Base-by-base conservation (phyloP, 768 basidiomycete genomes). In the Suillus subluteus region DNA sequence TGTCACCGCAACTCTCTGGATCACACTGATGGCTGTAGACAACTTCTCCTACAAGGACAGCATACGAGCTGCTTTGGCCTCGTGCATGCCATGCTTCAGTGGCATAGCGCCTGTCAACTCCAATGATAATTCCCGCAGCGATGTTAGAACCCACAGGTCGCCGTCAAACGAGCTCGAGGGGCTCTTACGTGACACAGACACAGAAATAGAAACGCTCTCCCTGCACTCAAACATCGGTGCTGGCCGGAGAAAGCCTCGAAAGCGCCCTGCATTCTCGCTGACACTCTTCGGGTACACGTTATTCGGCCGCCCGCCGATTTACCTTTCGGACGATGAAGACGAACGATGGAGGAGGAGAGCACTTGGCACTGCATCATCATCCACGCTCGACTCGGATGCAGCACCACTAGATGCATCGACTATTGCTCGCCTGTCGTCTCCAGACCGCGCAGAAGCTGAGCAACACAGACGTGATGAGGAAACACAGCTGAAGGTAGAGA, bases 381-480 rank as follows among this genome's bases (percentile, higher is more conserved):
- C 80, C 6, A 88, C 88, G 6, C 82, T 91, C 52, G 91, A 92
- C 75, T 87, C 88, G 0, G 91, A 92, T 67, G 90, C 91, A 4
- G 85, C 90, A 6, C 86, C 86, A 1, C 79, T 92, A 16, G 88
- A 89, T 62, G 75, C 85, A 8, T 81, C 84, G 12, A 79, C 82
- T 21, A 90, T 92, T 64, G 84, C 81, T 62, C 80, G 80, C 37
- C 71, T 88, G 44, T 83, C 87, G 7, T 79, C 82, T 0, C 80
- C 82, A 0, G 80, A 76, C 67, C 81, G 78, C 18, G 62, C 62
- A 30, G 78, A 73, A 4, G 77, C 71, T 38, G 76, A 78, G 43
- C 78, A 66, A 73, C 73, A 70, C 8, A 75, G 73, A 58, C 73
- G 46, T 65, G 82, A 79, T 64, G 80, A 79, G 35, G 83, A 84